phyloP scores from a whole-genome alignment of 2,329 filamentous ascomycete species.

The Ceratocystis cubensis region DNA sequence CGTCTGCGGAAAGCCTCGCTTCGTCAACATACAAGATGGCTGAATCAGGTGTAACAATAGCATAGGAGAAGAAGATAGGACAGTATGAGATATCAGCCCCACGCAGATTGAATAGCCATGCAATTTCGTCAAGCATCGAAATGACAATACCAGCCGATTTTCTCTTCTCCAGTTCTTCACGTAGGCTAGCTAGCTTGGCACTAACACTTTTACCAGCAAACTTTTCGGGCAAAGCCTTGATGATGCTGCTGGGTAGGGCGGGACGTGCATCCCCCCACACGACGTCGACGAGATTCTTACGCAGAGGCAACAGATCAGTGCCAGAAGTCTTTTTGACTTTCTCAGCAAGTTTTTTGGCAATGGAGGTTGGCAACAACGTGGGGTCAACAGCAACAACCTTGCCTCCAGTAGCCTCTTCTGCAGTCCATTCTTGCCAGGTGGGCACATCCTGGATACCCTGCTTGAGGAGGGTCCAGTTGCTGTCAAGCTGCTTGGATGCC shows the following conservation, averaged over 20 bases:
- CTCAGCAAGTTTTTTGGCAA: conserved; percentile 59
- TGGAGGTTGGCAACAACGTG: conserved; percentile 59
- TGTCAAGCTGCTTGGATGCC: conserved; percentile 76
- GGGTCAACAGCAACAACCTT: conserved; percentile 88
- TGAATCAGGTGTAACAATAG: conserved; percentile 63
- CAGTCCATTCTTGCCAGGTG: conserved; percentile 94
- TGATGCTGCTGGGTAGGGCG: conserved; percentile 58
- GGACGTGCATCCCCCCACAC: conserved; percentile 75
- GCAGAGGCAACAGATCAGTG: conserved; percentile 58
- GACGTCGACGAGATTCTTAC: conserved; percentile 75
- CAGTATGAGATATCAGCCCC: conserved; percentile 96
- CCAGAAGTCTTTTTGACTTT: conserved; percentile 82
- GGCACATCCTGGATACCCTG: conserved; percentile 87
- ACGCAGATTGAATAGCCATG: conserved; percentile 96
- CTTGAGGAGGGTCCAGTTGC: conserved; percentile 84
- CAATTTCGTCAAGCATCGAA: conserved; percentile 91
- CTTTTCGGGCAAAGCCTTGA: conserved; percentile 57
- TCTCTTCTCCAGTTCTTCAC: conserved; percentile 86
- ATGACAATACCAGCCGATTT: conserved; percentile 78
- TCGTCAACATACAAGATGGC: conserved; percentile 77
- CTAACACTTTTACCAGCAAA: conserved; percentile 73
- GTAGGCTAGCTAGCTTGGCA: conserved; percentile 70
- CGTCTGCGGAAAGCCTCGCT: conserved; percentile 58
- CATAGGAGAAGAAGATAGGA: conserved; percentile 96
- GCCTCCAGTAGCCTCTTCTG: conserved; percentile 71